phyloP scores from a whole-genome alignment of 1,139 yeast species.

The Eremothecium coryli region DNA sequence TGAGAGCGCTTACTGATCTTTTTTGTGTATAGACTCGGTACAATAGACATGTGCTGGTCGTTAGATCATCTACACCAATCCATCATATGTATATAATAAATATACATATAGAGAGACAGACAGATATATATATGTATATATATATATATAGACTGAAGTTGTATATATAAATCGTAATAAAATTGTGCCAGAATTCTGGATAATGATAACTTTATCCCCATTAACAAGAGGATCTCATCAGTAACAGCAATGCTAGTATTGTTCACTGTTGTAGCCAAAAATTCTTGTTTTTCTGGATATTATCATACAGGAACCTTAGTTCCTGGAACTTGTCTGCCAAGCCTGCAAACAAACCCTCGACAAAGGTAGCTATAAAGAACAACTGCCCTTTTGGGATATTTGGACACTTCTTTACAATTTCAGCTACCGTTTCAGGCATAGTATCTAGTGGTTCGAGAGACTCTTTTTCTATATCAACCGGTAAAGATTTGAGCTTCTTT shows the following conservation, averaged over 20 bases:
- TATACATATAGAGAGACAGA: too few relatives aligned
- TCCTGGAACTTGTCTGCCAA: constrained; percentile 51
- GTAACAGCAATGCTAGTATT: too few relatives aligned
- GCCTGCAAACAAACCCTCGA: constrained; percentile 61
- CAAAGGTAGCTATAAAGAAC: constrained; percentile 77
- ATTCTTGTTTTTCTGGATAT: constrained; percentile 32
- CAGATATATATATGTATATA: neutral
- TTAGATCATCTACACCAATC: too few relatives aligned
- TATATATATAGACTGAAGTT: neutral
- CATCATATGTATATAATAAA: too few relatives aligned
- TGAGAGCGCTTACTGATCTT: constrained; percentile 19
- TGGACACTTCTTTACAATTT: constrained; percentile 37
- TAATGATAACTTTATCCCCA: too few relatives aligned
- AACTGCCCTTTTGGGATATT: constrained; percentile 65
- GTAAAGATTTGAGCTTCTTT: constrained; percentile 28
- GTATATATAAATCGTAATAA: neutral
- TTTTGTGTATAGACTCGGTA: neutral
- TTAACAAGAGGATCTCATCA: too few relatives aligned
- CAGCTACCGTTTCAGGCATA: constrained; percentile 25
- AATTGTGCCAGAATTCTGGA: too few relatives aligned
- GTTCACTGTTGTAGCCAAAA: constrained; percentile 33
- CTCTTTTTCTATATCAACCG: constrained; percentile 2
- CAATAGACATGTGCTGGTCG: too few relatives aligned
- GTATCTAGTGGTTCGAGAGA: constrained; percentile 7
- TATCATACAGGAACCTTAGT: constrained; percentile 40